Evolutionary conservation across 768 basidiomycete species (phyloP).

Genomic region (Lactifluus subvellereus): DNA sequence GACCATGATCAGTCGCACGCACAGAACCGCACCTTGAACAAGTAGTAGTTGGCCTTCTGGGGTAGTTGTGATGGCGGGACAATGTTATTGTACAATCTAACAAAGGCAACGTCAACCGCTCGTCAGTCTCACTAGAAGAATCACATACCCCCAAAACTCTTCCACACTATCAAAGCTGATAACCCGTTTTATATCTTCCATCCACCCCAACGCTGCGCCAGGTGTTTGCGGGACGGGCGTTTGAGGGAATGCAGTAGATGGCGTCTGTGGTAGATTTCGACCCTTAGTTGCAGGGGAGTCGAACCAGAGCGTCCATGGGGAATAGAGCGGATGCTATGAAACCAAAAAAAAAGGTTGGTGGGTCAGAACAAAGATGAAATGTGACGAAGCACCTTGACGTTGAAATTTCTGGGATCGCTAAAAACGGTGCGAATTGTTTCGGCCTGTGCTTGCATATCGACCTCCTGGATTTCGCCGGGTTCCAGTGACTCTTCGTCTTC

Average conservation of each 20-base stretch:
- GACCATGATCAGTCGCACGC: not conserved
- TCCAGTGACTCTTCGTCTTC: slow-evolving; percentile 40
- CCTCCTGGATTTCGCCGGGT: slow-evolving; percentile 82
- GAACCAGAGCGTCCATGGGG: slow-evolving; percentile 97
- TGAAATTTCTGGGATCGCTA: slow-evolving; percentile 87
- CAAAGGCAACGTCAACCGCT: slow-evolving; percentile 23
- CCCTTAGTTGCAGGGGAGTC: slow-evolving; percentile 91
- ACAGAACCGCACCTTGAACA: slow-evolving; percentile 77
- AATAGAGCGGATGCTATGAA: slow-evolving; percentile 83
- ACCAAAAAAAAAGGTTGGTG: not conserved
- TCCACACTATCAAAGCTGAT: slow-evolving; percentile 95
- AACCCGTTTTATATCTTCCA: slow-evolving; percentile 97
- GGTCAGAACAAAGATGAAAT: not conserved
- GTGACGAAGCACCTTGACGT: slow-evolving; percentile 71
- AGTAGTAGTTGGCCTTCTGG: slow-evolving; percentile 97
- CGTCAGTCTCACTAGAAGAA: not conserved
- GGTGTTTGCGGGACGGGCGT: slow-evolving; percentile 72
- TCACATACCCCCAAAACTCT: slow-evolving; percentile 94
- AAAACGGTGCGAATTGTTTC: slow-evolving; percentile 89
- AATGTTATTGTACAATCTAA: slow-evolving; percentile 92
- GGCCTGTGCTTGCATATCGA: slow-evolving; percentile 78
- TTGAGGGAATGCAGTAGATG: slow-evolving; percentile 68
- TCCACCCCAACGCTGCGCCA: slow-evolving; percentile 84
- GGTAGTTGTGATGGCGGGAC: slow-evolving; percentile 90
- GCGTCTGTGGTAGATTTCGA: slow-evolving; percentile 82